phyloP scores from a whole-genome alignment of 345 rosid species.

The Carallia pectinifolia region DNA sequence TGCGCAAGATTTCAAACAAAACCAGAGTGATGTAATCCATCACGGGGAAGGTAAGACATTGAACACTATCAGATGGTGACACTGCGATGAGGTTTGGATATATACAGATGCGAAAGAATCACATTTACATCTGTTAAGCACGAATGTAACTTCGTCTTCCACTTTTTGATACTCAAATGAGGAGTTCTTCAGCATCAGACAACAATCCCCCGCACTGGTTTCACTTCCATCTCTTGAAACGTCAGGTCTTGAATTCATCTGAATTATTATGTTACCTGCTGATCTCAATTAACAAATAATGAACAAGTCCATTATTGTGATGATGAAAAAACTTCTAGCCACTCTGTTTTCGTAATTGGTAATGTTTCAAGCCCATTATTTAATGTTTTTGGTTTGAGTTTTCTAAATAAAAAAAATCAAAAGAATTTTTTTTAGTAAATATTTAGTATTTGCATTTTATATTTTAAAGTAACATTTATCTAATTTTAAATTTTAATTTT shows the following conservation, averaged over 20 bases:
- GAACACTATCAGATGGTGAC: not conserved
- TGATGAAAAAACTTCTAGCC: not conserved
- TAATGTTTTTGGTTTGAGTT: too few species aligned
- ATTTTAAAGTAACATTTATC: too few species aligned
- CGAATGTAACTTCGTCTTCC: not conserved
- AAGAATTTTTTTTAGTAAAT: too few species aligned
- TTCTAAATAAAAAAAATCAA: too few species aligned
- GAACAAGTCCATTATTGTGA: too few species aligned
- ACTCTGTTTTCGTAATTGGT: too few species aligned
- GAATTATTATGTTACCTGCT: slow-evolving; percentile 20
- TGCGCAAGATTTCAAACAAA: too few species aligned
- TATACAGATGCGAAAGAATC: not conserved
- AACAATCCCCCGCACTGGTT: slow-evolving; percentile 1
- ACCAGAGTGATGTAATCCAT: not conserved
- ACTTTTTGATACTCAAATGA: not conserved
- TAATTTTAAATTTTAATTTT: too few species aligned
- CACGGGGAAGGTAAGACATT: not conserved
- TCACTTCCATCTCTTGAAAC: slow-evolving; percentile 4
- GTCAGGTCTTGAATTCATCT: not conserved
- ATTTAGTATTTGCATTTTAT: too few species aligned
- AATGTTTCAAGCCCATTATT: too few species aligned
- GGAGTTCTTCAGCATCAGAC: not conserved
- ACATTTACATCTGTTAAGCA: not conserved
- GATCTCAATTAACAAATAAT: slow-evolving; percentile 9
- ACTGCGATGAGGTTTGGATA: not conserved